phyloP scores from a whole-genome alignment of 1,284 basidiomycete species.

The Pterula multifida region DNA sequence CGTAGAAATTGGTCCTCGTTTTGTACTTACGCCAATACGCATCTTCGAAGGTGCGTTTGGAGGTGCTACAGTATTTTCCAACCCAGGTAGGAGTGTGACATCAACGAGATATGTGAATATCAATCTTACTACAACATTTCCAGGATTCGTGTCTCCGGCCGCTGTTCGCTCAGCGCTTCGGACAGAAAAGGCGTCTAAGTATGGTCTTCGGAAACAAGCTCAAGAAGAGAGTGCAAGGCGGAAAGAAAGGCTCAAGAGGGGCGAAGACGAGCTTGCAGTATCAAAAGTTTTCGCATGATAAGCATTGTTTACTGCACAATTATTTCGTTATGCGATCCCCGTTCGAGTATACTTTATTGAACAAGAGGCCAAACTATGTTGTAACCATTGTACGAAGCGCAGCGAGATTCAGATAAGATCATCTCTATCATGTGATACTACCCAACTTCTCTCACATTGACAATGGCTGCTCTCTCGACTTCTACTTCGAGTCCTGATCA shows the following conservation, averaged over 20 bases:
- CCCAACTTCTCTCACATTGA: background rate
- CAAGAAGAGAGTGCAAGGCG: constrained; percentile 57
- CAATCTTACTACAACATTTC: constrained; percentile 4
- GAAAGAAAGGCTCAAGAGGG: constrained; percentile 51
- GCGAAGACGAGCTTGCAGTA: constrained; percentile 76
- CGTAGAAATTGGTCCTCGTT: constrained; percentile 93
- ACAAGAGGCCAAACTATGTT: too few species aligned
- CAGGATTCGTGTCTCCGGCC: constrained; percentile 87
- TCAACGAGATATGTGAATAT: constrained; percentile 4
- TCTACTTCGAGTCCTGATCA: background rate
- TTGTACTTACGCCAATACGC: constrained; percentile 94
- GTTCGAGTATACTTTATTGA: too few species aligned
- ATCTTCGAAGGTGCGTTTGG: constrained; percentile 97
- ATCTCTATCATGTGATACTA: background rate
- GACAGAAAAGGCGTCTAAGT: constrained; percentile 69
- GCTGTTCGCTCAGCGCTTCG: constrained; percentile 66
- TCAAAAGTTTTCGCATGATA: constrained; percentile 79
- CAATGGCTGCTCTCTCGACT: background rate
- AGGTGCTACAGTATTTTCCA: constrained; percentile 93
- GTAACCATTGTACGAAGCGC: background rate
- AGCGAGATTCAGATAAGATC: background rate
- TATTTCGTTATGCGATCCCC: too few species aligned
- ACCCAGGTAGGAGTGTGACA: constrained; percentile 52
- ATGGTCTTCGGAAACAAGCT: constrained; percentile 72
- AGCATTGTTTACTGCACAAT: background rate